These are phyloP conservation scores for Lentinus brumalis DNA, from an alignment of 768 basidiomycete genomes.

Conservation along the genomic window DNA sequence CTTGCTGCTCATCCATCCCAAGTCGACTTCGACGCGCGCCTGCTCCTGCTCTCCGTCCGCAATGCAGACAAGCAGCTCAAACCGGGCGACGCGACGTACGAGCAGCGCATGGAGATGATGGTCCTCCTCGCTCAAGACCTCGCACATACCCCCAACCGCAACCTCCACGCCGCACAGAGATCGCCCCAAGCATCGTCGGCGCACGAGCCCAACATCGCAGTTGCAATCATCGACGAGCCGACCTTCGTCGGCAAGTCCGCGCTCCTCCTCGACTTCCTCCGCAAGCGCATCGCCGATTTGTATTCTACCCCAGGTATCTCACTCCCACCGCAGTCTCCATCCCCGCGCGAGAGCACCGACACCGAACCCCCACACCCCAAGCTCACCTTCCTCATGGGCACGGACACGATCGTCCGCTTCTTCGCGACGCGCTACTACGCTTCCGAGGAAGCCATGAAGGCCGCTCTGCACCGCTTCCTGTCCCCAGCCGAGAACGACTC, in stretches of 20 bases:
- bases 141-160: background rate
- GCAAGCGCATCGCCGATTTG: conserved; percentile 32
- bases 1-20: background rate
- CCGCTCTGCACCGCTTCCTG: conserved; percentile 60
- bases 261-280: conserved; percentile 55
- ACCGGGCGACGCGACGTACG: conserved; percentile 67
- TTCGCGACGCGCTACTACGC: conserved; percentile 76
- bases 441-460: conserved; percentile 52
- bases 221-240: conserved; percentile 85
- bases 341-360: conserved; percentile 7
- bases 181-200: background rate
- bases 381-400: conserved; percentile 76
- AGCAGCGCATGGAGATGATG: conserved; percentile 92
- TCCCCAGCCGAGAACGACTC: conserved; percentile 56
- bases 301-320: background rate
- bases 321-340: background rate
- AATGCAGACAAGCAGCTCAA: conserved; percentile 85
- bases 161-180: background rate
- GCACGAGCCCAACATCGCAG: conserved; percentile 54
- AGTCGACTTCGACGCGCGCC: conserved; percentile 64
- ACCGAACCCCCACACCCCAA: conserved; percentile 31
- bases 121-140: conserved; percentile 58
- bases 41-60: conserved; percentile 80
- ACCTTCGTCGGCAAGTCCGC: conserved; percentile 84
- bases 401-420: conserved; percentile 84